Conservation (phyloP, 2,329 filamentous ascomycete genomes). For the Falciphora oryzae region DNA sequence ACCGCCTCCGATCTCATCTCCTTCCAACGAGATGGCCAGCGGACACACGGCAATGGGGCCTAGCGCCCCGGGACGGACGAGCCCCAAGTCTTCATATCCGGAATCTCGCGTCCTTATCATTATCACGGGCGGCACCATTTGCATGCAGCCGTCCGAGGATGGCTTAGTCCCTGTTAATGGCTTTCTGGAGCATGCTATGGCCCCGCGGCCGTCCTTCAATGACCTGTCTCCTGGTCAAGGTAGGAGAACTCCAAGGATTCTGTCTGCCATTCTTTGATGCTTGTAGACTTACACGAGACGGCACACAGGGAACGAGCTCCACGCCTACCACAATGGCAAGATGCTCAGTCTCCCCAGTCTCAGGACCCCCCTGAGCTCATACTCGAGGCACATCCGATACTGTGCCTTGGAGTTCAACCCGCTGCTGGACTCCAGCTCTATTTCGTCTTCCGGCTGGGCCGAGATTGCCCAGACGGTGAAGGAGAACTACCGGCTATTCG, state of each 20-base stretch:
- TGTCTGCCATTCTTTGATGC: not conserved
- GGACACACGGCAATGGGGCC: slow-evolving; percentile 4
- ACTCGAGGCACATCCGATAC: slow-evolving; percentile 77
- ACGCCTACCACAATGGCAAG: slow-evolving; percentile 45
- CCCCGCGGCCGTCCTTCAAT: slow-evolving; percentile 79
- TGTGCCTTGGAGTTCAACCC: slow-evolving; percentile 78
- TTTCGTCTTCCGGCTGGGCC: slow-evolving; percentile 80
- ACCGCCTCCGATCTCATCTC: not conserved
- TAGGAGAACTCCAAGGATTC: not conserved
- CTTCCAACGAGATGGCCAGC: not conserved
- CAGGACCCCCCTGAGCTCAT: slow-evolving; percentile 73
- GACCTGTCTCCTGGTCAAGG: slow-evolving; percentile 47
- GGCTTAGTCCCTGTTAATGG: slow-evolving; percentile 75
- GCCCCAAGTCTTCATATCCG: slow-evolving; percentile 35
- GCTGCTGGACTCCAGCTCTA: slow-evolving; percentile 83
- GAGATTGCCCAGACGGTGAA: slow-evolving; percentile 74
- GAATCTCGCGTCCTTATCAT: slow-evolving; percentile 83
- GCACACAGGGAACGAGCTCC: slow-evolving; percentile 35
- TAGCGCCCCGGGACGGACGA: slow-evolving; percentile 3
- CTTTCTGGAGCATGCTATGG: slow-evolving; percentile 78
- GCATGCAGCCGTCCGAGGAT: slow-evolving; percentile 77
- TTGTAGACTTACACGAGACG: not conserved
- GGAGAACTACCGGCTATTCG: slow-evolving; percentile 82
- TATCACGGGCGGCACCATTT: slow-evolving; percentile 86
- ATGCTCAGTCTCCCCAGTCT: slow-evolving; percentile 57